Evolutionary conservation across 2,329 filamentous ascomycete species (phyloP), one percentile per base, ranked within the genome.

Genomic region (Kalaharituber pfeilii): DNA sequence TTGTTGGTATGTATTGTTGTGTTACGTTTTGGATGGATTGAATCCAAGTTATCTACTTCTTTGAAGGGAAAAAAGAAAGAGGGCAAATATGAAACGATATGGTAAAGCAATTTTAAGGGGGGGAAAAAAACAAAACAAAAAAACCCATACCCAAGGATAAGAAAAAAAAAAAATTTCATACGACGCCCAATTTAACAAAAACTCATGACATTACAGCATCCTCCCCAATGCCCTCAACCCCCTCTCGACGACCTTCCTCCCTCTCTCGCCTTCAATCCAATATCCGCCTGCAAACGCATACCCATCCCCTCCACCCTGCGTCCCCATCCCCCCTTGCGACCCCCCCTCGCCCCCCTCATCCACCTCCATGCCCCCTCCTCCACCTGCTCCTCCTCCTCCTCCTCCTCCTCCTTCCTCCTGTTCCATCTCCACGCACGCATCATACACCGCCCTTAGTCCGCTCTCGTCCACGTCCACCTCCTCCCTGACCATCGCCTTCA

Each of bases 391-490:
- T 36, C 60, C 29, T 9, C 67, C 61, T 26, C 78, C 79, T 20
- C 75, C 68, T 9, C 70, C 71, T 15, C 73, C 72, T 1, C 75
- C 72, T 15, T 78, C 75, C 57, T 78, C 72, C 51, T 80, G 73
- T 15, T 79, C 80, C 65, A 89, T 72, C 63, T 93, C 84, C 1
- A 94, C 72, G 27, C 84, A 84, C 59, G 83, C 84, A 52, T 83
- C 79, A 66, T 96, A 98, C 0, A 84, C 86, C 63, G 74, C 79
- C 63, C 80, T 82, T 22, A 96, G 83, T 67, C 80, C 88, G 44
- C 91, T 86, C 70, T 96, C 89, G 63, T 96, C 91, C 26, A 98
- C 86, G 56, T 81, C 79, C 44, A 91, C 71, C 0, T 86, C 85
- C 45, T 82, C 79, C 66, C 93, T 83, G 1, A 94, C 84, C 56